Base-by-base conservation (phyloP, 2,329 filamentous ascomycete genomes). In the Penicillium janthinellum region DNA sequence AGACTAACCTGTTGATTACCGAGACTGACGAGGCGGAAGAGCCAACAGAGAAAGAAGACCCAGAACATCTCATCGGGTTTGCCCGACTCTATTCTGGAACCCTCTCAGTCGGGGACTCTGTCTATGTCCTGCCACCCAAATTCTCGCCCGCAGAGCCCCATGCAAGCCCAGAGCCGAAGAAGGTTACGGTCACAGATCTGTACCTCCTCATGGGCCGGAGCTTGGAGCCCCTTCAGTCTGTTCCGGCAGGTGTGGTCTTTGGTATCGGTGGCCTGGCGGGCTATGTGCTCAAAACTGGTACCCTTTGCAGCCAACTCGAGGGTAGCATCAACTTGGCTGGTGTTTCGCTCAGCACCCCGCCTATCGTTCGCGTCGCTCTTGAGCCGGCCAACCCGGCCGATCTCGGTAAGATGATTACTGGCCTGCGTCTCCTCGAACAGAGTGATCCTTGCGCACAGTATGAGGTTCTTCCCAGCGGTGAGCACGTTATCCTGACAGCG, bases 361-460 rank as follows among this genome's bases (percentile, higher is more conserved):
- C 95, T 1, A 99, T 99, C 64, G 95, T 99, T 5, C 90, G 95
- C 53, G 94, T 99, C 20, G 93, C 95, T 0, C 81, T 99, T n/a
- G 95, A 99, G 74, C 95, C 95, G 0, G 88, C 88, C 57, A 96
- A 95, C 74, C 95, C 95, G 0, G 88, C 87, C 28, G 92, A 99
- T 72, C 82, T 99, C 22, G 90, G 95, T 74, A 97, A 96, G 79
- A 96, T 99, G 93, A 92, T 99, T 58, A 84, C 86, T 5, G 95
- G 95, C 0, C 81, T 99, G 54, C 88, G 88, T 63, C 81, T 99
- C 17, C 86, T 99, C 0, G 93, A 96, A 35, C 92, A 97, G 72
- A 96, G 92, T 69, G 95, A 99, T 70, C 94, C 95, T 0, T 98
- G 95, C 70, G 95, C 94, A 14, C 89, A 96, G 73, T 99, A 99